phyloP scores from a whole-genome alignment of 805 yeast species.

The Kockiozyma suomiensis region DNA sequence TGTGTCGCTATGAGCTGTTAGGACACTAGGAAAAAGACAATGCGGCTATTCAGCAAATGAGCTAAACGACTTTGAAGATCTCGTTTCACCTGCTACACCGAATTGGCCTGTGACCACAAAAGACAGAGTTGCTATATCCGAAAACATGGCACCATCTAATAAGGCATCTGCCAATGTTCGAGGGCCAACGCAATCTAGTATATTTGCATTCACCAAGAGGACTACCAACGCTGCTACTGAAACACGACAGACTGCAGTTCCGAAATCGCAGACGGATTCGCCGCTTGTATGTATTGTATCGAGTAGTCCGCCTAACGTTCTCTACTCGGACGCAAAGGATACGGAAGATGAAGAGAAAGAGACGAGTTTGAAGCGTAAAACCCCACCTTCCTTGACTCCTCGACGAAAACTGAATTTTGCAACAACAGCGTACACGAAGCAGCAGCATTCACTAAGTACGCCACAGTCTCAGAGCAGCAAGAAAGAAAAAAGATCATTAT shows the following conservation, averaged over 20 bases:
- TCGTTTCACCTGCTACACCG: too few species aligned
- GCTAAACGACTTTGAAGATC: too few species aligned
- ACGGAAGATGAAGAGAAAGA: background rate
- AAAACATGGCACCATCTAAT: background rate
- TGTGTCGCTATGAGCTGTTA: too few species aligned
- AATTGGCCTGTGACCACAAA: too few species aligned
- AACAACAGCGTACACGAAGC: slow-evolving; percentile 1
- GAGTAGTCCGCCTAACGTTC: background rate
- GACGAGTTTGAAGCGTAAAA: background rate
- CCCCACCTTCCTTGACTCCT: background rate
- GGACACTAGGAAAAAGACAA: background rate
- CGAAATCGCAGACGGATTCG: background rate
- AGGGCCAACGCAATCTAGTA: slow-evolving; percentile 7
- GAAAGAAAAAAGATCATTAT: background rate
- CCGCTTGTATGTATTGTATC: background rate
- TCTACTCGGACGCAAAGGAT: background rate
- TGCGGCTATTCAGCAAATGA: too few species aligned
- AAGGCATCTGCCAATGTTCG: background rate
- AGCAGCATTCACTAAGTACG: background rate
- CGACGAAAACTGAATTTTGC: background rate
- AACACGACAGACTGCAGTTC: too few species aligned
- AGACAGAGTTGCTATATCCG: too few species aligned
- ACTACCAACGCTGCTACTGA: background rate
- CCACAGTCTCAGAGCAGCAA: background rate
- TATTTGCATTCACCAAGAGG: slow-evolving; percentile 2